Evolutionary conservation across 495 filamentous ascomycete genomes (phyloP), one percentile per base, ranked within the genome.

Genomic region (Choiromyces venosus): DNA sequence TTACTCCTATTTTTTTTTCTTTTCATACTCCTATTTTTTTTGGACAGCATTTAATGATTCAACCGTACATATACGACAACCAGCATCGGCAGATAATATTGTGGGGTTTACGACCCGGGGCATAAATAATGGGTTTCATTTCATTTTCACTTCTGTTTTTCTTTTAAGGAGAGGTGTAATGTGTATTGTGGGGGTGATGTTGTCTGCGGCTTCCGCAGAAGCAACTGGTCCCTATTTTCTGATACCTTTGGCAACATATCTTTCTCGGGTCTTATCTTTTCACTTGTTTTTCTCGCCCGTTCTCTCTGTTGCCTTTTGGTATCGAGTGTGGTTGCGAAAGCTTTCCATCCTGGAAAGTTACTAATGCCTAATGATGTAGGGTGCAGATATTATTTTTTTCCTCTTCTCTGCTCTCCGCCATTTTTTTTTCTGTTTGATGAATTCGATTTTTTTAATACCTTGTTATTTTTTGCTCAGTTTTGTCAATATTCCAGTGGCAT

Each of bases 321-420:
- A 61, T 61, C 25, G 12, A 61, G 52, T 33, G 52, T 29, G 52
- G 52, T 33, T 33, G 52, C 12, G 12, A 61, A 33, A 29, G 4
- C 52, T 18, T 52, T 61, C 52, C 52, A 33, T 33, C 4, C 52
- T 33, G 52, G 25, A 12, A 37, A 68, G 46, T 68, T 39, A 42
- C 40, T 77, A 77, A 77, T 77, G 69, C 74, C 67, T 77, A 77
- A 77, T 77, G 69, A 67, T 70, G 69, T 18, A 67, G 69, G 37
- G 42, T 74, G 35, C 46, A 64, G 42, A 29, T 66, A 56, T 18
- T 65, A 69, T 77, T 72, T 44, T 68, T 65, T 29, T 64, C 66
- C 40, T 44, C 33, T 8, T 44, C 29, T 40, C 69, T 64, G 36
- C 56, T 72, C 38, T 6, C 75, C 69, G 33, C n/a, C 18, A 12